Evolutionary conservation across 2,329 filamentous ascomycete genomes (phyloP), one percentile per base, ranked within the genome.

Genomic region (Coniochaeta pulveracea): DNA sequence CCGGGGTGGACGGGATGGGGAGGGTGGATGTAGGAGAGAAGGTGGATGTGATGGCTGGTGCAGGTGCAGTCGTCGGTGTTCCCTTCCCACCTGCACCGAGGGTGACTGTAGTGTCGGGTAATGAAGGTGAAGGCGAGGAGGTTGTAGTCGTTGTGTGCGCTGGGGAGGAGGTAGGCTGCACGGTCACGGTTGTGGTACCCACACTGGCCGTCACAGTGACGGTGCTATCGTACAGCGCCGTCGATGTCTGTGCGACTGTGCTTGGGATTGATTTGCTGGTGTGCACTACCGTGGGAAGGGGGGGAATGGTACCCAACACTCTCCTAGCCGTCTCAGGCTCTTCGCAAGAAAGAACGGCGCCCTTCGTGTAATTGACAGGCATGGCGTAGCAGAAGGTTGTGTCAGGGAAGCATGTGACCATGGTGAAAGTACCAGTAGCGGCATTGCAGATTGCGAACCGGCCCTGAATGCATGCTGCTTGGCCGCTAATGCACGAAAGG

Each of bases 381-480:
- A 76, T 48, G 2, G 68, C 72, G 31, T 62, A 66, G 49, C 72
- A 77, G 30, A 54, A 12, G 6, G 9, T 49, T 28, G 50, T 48
- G 8, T 50, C 53, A 2, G 41, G 32, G 1, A 24, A 26, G 19
- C 51, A 54, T 25, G 63, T 63, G 8, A 49, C 39, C 1, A 72
- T 57, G 4, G 50, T 43, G 43, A 67, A 76, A 1, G 43, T 46
- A 12, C 63, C 62, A 5, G 39, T 37, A 9, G 40, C 38, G 18
- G 51, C 49, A 44, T 31, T 19, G 11, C 73, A 78, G 10, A 47
- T 47, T n/a, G 57, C 69, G 4, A 66, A 44, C 32, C 62, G 57
- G 15, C 68, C 65, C 10, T 55, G 47, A 27, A 76, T 62, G 34
- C 72, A 77, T 4, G 71, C 70, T 3, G 60, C 56, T 37, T 74